Evolutionary conservation across 768 basidiomycete species (phyloP), one percentile per base, ranked within the genome.

Genomic region (Phylloporus scabripes): DNA sequence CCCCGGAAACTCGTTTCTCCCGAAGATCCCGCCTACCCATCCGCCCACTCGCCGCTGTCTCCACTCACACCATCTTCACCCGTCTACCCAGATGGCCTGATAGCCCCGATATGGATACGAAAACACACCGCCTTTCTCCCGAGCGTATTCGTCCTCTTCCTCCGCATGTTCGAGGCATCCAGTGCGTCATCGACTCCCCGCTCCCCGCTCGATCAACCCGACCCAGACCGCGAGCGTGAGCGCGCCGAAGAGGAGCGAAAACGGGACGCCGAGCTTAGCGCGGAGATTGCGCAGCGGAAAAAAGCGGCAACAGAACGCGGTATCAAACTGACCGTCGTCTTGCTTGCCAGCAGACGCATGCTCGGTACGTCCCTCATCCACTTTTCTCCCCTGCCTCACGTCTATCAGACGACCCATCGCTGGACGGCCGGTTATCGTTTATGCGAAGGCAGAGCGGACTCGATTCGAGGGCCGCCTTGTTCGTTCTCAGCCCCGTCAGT

Each of bases 81-180:
- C 0, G 72, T 96, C 8, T 80, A 92, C 66, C 96, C 96, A 0
- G 96, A 99, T 62, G 96, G 96, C 0, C 70, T 99, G 46, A 92
- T 99, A 46, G 92, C 96, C 3, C 96, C 96, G 1, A 92, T 98
- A 63, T 99, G 96, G 96, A 83, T 98, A 29, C 79, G 93, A 38
- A 99, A 98, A 68, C 96, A 99, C 61, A 89, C 89, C 0, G 82
- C 89, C 1, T 82, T 96, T 28, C 70, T 97, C 0, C 96, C 96
- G 0, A 85, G 90, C 20, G 94, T 97, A 0, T 95, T 97, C 66
- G 88, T 98, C 8, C 74, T 96, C 52, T 96, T 97, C 65, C 70
- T 89, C 48, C 81, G 89, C 48, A 74, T 98, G 52, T 92, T 75
- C 60, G 94, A 97, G 64, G 71, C 71, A 18, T 75, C 78, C 1